Evolutionary conservation across 2,329 filamentous ascomycete genomes (phyloP), one percentile per base, ranked within the genome.

Genomic region (Cladophialophora exuberans): DNA sequence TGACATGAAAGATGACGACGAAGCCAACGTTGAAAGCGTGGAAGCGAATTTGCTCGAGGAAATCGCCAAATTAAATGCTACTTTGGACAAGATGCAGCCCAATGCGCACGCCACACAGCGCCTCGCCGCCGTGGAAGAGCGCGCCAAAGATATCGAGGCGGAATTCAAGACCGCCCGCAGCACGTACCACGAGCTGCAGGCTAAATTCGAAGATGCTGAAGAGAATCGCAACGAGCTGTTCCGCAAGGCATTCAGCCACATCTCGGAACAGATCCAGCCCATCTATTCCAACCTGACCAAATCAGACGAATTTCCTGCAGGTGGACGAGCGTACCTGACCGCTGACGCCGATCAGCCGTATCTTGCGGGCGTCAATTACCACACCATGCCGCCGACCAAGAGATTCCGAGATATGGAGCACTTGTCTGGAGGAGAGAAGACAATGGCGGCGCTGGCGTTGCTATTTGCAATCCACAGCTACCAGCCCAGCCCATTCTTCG

Each of bases 361-460:
- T 71, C 83, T 97, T 3, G 90, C 89, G 35, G 94, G 94, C 26
- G 91, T 99, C 74, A 97, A 96, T 69, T 99, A 99, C 74, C 92
- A 97, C 70, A 95, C 94, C 60, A 99, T 97, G 92, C 94, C 94
- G 17, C 94, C 94, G 1, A 84, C 97, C 60, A 99, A 99, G 77
- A 90, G 94, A 41, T 99, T 99, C 83, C 84, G 94, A 65, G 95
- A 99, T 72, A 99, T 99, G 94, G 94, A 99, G 72, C 94, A 97
- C 70, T 79, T 99, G 7, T 96, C 90, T 1, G 94, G 94, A 66
- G 94, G 94, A 52, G 94, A 99, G 75, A 99, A 99, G 80, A 99
- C 94, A 0, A 99, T 99, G 87, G 94, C 94, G 1, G 94, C 94
- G 11, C 79, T 99, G 33, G 94, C 94, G n/a, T 80, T 99, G 35